Conservation (phyloP, 306 rosid species). For the Gastrolobium villosum region DNA sequence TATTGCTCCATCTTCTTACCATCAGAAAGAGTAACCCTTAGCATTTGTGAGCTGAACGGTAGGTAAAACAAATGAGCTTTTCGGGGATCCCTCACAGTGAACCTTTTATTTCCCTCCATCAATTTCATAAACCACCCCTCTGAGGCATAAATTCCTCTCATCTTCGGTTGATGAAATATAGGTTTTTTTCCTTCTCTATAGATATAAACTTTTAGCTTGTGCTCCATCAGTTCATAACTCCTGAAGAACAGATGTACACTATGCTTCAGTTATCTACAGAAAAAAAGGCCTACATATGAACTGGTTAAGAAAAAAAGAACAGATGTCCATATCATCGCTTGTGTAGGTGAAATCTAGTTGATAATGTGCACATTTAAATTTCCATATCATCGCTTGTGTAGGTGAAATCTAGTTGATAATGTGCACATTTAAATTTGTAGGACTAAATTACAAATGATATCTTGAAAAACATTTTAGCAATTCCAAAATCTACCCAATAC, state of each 20-base stretch:
- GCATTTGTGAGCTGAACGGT: constrained; percentile 79
- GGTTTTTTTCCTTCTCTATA: constrained; percentile 90
- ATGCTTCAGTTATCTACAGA: constrained; percentile 38
- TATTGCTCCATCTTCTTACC: constrained; percentile 62
- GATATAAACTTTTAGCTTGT: constrained; percentile 76
- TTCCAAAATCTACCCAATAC: constrained; percentile 21
- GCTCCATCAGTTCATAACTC: constrained; percentile 91
- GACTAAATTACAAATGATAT: background rate
- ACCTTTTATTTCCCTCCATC: constrained; percentile 70
- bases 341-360: constrained; percentile 6
- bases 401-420: constrained; percentile 8
- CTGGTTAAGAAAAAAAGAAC: background rate
- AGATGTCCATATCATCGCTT: constrained; percentile 19
- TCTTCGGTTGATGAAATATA: constrained; percentile 81
- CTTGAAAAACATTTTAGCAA: background rate
- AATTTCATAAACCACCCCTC: constrained; percentile 98
- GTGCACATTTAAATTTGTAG: constrained; percentile 8
- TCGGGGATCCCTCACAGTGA: constrained; percentile 70
- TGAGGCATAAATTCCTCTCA: constrained; percentile 91
- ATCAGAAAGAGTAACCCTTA: constrained; percentile 61
- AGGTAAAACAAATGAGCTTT: constrained; percentile 90
- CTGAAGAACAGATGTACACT: constrained; percentile 53
- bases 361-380: constrained; percentile 8
- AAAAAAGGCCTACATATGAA: constrained; percentile 33
- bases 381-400: constrained; percentile 25